Percentiles rank a stretch among this genome's conserved stretches.
phyloP scores from a whole-genome alignment of 2,329 filamentous ascomycete species.

The Cladophialophora exuberans region DNA sequence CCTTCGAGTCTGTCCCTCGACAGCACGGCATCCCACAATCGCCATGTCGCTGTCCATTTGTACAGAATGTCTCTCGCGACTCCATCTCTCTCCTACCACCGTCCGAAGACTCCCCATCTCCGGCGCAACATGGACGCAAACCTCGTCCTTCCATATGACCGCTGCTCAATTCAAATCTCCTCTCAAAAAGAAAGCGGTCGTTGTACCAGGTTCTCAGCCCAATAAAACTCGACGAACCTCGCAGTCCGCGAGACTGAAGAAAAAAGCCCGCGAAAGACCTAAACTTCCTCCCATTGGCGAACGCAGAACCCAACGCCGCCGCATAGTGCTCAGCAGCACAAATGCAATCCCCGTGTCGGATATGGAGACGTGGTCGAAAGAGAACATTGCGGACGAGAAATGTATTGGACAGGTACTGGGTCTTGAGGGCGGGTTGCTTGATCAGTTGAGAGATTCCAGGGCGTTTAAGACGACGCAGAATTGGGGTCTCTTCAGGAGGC shows the following conservation, averaged over 20 bases:
- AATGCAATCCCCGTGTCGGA: slow-evolving; percentile 81
- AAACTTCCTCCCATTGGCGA: slow-evolving; percentile 73
- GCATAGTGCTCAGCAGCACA: slow-evolving; percentile 89
- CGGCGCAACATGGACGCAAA: slow-evolving; percentile 9
- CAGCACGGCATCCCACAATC: too few species aligned
- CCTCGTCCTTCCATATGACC: slow-evolving; percentile 49
- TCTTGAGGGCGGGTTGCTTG: slow-evolving; percentile 70
- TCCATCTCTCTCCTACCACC: slow-evolving; percentile 14
- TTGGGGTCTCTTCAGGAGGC: slow-evolving; percentile 83
- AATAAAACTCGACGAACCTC: not conserved
- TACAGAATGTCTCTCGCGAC: slow-evolving; percentile 27
- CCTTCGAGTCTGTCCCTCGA: too few species aligned
- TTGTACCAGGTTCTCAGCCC: not conserved
- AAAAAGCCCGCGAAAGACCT: slow-evolving; percentile 44
- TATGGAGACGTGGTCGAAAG: slow-evolving; percentile 62
- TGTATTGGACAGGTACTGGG: slow-evolving; percentile 67
- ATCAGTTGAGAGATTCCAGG: slow-evolving; percentile 79
- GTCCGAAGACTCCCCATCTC: not conserved
- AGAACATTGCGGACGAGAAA: slow-evolving; percentile 58
- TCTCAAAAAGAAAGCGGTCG: slow-evolving; percentile 52
- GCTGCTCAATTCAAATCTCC: slow-evolving; percentile 42
- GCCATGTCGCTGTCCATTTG: slow-evolving; percentile 29
- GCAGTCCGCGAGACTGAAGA: slow-evolving; percentile 50
- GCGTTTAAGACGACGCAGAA: slow-evolving; percentile 89
- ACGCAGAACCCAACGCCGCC: slow-evolving; percentile 83